These are phyloP conservation scores for Trichoderma koningiopsis DNA, from an alignment of 2,329 filamentous ascomycete genomes.

Conservation along the genomic window DNA sequence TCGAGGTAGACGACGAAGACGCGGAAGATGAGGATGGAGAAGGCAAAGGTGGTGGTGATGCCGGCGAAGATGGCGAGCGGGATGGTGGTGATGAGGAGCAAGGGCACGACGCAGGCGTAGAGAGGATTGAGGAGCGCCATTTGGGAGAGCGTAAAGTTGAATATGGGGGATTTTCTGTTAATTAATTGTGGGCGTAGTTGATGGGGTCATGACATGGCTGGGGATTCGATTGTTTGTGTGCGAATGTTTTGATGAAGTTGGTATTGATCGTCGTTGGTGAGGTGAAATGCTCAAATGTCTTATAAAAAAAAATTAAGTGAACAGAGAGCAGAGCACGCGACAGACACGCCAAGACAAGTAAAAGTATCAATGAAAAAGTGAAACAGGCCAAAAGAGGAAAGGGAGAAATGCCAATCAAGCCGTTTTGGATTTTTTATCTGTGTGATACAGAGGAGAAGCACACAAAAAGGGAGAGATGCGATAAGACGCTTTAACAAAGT, in stretches of 20 bases:
- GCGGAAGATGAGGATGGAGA: slow-evolving; percentile 62
- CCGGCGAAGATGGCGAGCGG: slow-evolving; percentile 65
- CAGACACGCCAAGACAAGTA: not conserved
- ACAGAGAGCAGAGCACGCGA: not conserved
- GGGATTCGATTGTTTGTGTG: not conserved
- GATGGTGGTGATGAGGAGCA: slow-evolving; percentile 63
- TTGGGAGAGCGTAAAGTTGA: not conserved
- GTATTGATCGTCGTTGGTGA: not conserved
- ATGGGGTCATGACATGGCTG: slow-evolving; percentile 23
- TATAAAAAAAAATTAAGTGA: not conserved
- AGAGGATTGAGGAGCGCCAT: slow-evolving; percentile 59
- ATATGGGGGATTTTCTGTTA: not conserved
- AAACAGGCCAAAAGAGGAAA: not conserved
- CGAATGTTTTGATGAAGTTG: not conserved
- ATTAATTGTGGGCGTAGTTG: not conserved
- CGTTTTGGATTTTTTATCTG: not conserved
- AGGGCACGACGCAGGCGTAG: slow-evolving; percentile 61
- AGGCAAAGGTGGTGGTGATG: slow-evolving; percentile 64
- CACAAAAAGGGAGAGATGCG: not conserved
- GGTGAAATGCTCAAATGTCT: not conserved
- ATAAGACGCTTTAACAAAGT: not conserved
- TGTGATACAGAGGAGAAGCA: not conserved
- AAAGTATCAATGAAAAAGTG: not conserved
- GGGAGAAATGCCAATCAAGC: slow-evolving; percentile 1
- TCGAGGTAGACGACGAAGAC: slow-evolving; percentile 66